Conservation (phyloP, 805 yeast genomes). For the Kuraishia hungarica region DNA sequence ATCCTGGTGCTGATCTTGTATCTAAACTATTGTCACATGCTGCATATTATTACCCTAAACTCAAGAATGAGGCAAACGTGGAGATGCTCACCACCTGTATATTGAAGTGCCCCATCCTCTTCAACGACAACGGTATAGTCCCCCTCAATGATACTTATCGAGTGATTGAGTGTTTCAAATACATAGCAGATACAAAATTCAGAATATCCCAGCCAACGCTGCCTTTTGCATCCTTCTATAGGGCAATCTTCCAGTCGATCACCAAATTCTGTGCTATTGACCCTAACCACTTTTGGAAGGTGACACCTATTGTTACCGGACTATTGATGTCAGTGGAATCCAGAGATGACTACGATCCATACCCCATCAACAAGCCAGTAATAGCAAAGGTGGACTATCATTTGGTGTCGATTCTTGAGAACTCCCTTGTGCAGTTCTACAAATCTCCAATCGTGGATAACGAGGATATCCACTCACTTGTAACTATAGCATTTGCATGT, state of each 20-base stretch:
- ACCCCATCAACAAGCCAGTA: slow-evolving; percentile 15
- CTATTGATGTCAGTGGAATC: slow-evolving; percentile 26
- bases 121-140: slow-evolving; percentile 12
- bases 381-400: slow-evolving; percentile 14
- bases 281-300: slow-evolving; percentile 31
- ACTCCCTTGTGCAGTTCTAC: slow-evolving; percentile 4
- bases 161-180: slow-evolving; percentile 40
- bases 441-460: background rate
- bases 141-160: slow-evolving; percentile 25
- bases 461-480: slow-evolving; percentile 1
- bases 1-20: slow-evolving; percentile 10
- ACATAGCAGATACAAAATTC: slow-evolving; percentile 34
- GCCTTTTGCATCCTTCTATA: slow-evolving; percentile 33
- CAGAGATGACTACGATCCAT: slow-evolving; percentile 14
- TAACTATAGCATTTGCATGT: slow-evolving; percentile 1
- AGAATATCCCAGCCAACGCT: slow-evolving; percentile 40
- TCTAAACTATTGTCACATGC: slow-evolving; percentile 33
- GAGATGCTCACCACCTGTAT: slow-evolving; percentile 34
- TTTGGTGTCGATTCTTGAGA: slow-evolving; percentile 8
- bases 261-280: slow-evolving; percentile 16
- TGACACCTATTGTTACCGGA: slow-evolving; percentile 39
- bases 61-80: slow-evolving; percentile 38
- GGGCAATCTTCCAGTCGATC: slow-evolving; percentile 26
- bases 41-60: slow-evolving; percentile 41
- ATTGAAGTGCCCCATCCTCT: slow-evolving; percentile 31